phyloP scores from a whole-genome alignment of 169 alveolate genomes.

The Amoebophrya sp. region DNA sequence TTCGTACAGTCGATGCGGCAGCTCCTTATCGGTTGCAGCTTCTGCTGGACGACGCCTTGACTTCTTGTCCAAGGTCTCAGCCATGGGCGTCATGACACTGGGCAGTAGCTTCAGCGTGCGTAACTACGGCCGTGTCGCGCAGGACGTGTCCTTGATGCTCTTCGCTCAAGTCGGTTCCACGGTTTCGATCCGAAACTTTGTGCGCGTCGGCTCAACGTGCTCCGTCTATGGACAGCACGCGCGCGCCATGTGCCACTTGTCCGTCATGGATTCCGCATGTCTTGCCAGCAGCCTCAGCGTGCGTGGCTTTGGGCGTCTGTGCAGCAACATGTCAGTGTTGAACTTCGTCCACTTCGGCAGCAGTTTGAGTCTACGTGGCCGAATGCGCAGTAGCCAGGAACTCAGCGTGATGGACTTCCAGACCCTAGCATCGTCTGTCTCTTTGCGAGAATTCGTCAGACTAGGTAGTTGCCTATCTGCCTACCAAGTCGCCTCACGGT shows the following conservation, averaged over 20 bases:
- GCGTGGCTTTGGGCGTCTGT: not conserved
- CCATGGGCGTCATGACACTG: not conserved
- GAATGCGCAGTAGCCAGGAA: not conserved
- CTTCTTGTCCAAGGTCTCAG: not conserved
- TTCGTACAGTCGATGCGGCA: not conserved
- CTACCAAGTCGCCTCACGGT: not conserved
- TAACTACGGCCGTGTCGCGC: not conserved
- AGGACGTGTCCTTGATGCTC: not conserved
- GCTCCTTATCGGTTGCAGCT: not conserved
- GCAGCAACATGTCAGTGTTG: not conserved
- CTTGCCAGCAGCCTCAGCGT: constrained; percentile 3
- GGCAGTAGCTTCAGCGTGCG: constrained; percentile 4
- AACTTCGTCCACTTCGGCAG: not conserved
- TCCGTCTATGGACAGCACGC: not conserved
- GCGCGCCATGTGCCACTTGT: not conserved
- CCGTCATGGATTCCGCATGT: not conserved
- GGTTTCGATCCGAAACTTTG: not conserved
- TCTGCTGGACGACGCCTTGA: not conserved
- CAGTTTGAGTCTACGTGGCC: not conserved
- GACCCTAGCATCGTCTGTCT: not conserved
- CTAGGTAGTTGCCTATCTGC: not conserved
- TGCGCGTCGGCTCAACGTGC: not conserved
- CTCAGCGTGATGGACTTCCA: not conserved
- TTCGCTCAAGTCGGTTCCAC: not conserved
- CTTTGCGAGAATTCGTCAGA: not conserved